These are phyloP conservation scores for Lasiodiplodia sp. DNA, from an alignment of 2,329 filamentous ascomycete genomes.

Conservation along the genomic window DNA sequence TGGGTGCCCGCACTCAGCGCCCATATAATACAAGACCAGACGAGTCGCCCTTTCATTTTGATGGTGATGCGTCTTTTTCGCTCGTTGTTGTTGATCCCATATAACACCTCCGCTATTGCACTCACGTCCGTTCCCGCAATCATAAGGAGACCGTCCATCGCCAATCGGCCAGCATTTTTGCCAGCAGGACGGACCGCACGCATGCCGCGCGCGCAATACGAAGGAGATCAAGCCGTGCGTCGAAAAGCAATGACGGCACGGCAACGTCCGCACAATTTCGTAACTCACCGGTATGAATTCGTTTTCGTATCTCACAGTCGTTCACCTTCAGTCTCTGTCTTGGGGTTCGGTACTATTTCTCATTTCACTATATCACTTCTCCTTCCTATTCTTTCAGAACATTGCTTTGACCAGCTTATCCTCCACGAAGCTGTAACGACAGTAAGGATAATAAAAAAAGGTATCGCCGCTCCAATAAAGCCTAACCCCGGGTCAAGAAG, in stretches of 20 bases:
- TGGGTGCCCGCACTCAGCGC: constrained; percentile 1
- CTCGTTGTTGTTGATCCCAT: constrained; percentile 15
- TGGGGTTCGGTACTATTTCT: constrained; percentile 16
- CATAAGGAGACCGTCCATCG: constrained; percentile 13
- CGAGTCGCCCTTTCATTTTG: constrained; percentile 21
- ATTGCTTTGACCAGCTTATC: constrained; percentile 18
- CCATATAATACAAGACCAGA: constrained; percentile 16
- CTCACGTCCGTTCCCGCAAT: constrained; percentile 6
- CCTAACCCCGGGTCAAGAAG: constrained; percentile 13
- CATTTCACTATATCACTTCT: constrained; percentile 21
- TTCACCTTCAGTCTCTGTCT: background rate
- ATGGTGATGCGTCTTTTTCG: constrained; percentile 18
- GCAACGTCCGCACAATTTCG: background rate
- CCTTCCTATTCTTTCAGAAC: background rate
- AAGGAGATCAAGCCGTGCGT: constrained; percentile 12
- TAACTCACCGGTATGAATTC: constrained; percentile 1
- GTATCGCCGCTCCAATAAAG: constrained; percentile 15
- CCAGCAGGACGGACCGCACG: background rate
- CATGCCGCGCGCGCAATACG: constrained; percentile 5
- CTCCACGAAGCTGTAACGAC: constrained; percentile 24
- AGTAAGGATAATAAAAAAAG: constrained; percentile 26
- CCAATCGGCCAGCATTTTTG: constrained; percentile 3
- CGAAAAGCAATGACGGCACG: background rate
- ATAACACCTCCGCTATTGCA: constrained; percentile 17
- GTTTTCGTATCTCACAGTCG: constrained; percentile 10